These are phyloP conservation scores for Powellomyces hirtus DNA, from an alignment of 192 early-diverging fungal species.

Conservation along the genomic window DNA sequence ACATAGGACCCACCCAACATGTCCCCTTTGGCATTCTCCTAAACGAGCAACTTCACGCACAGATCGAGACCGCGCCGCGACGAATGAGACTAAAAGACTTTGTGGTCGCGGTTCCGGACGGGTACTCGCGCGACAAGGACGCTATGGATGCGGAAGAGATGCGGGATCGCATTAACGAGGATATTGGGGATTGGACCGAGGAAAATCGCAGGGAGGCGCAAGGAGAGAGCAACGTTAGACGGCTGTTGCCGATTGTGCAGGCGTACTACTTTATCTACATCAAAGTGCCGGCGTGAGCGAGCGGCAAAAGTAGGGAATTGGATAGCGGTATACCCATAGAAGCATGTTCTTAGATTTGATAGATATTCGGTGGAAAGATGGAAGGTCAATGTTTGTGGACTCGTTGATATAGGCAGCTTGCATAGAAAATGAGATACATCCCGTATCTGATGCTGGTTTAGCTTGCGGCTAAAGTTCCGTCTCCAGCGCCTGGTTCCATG, in stretches of 20 bases:
- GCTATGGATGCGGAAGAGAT: slow-evolving; percentile 12
- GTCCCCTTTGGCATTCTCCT: slow-evolving; percentile 29
- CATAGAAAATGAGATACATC: too few species aligned
- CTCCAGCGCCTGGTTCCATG: too few species aligned
- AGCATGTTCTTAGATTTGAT: too few species aligned
- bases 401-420: too few species aligned
- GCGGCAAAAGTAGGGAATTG: too few species aligned
- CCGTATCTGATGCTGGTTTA: too few species aligned
- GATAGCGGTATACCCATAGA: too few species aligned
- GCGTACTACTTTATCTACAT: slow-evolving; percentile 11
- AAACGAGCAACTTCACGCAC: slow-evolving; percentile 22
- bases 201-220: slow-evolving; percentile 11
- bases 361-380: too few species aligned
- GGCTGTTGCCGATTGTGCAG: slow-evolving; percentile 35
- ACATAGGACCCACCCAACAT: background rate
- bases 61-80: slow-evolving; percentile 7
- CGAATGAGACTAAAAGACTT: slow-evolving; percentile 60
- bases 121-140: slow-evolving; percentile 40
- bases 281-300: background rate
- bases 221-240: slow-evolving; percentile 1
- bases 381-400: too few species aligned
- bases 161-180: slow-evolving; percentile 3
- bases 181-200: slow-evolving; percentile 25
- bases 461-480: too few species aligned
- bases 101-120: slow-evolving; percentile 67